Conservation (phyloP, 345 rosid species). For the Hevea brasiliensis region DNA sequence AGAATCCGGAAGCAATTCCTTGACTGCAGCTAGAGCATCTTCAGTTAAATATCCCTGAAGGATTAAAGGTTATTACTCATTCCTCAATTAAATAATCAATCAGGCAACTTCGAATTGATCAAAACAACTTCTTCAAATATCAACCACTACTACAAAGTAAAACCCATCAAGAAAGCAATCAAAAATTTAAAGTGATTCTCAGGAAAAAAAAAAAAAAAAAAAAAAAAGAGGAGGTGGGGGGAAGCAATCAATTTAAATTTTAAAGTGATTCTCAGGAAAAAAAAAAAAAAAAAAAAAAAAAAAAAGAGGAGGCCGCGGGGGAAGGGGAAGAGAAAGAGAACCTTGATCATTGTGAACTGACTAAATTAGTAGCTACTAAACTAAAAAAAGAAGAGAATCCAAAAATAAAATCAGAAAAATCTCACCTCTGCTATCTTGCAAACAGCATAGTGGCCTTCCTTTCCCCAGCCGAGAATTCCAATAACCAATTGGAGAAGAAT, state of each 20-base stretch:
- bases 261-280: neutral
- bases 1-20: conserved; percentile 67
- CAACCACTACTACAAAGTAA: too few species aligned
- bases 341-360: neutral
- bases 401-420: neutral
- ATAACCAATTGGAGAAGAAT: conserved; percentile 50
- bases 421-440: conserved; percentile 90
- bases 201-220: neutral
- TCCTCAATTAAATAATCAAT: neutral
- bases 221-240: too few species aligned
- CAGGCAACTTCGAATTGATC: too few species aligned
- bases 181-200: neutral
- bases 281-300: too few species aligned
- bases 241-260: neutral
- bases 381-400: neutral
- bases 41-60: conserved; percentile 60
- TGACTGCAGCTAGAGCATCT: conserved; percentile 65
- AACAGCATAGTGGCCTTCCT: conserved; percentile 70
- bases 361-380: neutral
- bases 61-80: conserved; percentile 10
- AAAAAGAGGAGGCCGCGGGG: too few species aligned
- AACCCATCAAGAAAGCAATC: too few species aligned
- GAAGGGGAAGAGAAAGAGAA: too few species aligned
- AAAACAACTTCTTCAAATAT: too few species aligned
- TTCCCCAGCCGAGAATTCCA: conserved; percentile 76